phyloP scores from a whole-genome alignment of 495 filamentous ascomycete genomes.

The Tuber magnatum region DNA sequence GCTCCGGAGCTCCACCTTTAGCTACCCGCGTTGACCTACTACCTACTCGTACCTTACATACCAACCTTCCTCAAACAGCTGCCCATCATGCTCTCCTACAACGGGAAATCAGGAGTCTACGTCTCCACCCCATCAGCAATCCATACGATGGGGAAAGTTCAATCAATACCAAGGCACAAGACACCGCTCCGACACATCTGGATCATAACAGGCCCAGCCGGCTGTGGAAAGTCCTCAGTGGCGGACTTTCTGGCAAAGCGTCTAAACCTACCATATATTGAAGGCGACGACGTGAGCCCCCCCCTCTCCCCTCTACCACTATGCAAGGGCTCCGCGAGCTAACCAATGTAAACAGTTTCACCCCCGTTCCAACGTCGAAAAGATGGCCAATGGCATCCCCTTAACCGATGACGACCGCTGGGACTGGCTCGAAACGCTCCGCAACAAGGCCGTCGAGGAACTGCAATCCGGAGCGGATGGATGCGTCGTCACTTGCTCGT shows the following conservation, averaged over 20 bases:
- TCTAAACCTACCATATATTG: slow-evolving; percentile 73
- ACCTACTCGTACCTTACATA: slow-evolving; percentile 1
- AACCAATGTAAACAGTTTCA: slow-evolving; percentile 62
- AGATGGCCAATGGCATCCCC: slow-evolving; percentile 81
- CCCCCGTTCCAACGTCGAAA: slow-evolving; percentile 73
- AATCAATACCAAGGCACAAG: slow-evolving; percentile 20
- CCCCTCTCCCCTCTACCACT: neutral
- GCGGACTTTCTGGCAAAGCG: slow-evolving; percentile 66
- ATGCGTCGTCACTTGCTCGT: slow-evolving; percentile 92
- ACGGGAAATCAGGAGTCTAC: slow-evolving; percentile 20
- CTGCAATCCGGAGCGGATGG: slow-evolving; percentile 58
- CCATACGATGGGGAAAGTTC: slow-evolving; percentile 27
- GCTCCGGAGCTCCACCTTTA: neutral
- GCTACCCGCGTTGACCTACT: neutral
- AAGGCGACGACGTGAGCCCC: slow-evolving; percentile 84
- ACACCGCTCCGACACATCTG: slow-evolving; percentile 70
- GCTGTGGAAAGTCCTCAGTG: slow-evolving; percentile 92
- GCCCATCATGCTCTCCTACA: slow-evolving; percentile 27
- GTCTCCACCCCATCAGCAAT: slow-evolving; percentile 26
- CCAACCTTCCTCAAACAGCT: slow-evolving; percentile 6
- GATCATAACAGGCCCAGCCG: slow-evolving; percentile 95
- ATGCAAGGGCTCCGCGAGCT: slow-evolving; percentile 3
- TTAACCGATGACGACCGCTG: slow-evolving; percentile 93
- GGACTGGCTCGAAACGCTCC: slow-evolving; percentile 92
- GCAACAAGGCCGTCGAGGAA: slow-evolving; percentile 65